These are phyloP conservation scores for Ophiosphaerella herpotricha DNA, from an alignment of 2,329 filamentous ascomycete species.

Conservation along the genomic window DNA sequence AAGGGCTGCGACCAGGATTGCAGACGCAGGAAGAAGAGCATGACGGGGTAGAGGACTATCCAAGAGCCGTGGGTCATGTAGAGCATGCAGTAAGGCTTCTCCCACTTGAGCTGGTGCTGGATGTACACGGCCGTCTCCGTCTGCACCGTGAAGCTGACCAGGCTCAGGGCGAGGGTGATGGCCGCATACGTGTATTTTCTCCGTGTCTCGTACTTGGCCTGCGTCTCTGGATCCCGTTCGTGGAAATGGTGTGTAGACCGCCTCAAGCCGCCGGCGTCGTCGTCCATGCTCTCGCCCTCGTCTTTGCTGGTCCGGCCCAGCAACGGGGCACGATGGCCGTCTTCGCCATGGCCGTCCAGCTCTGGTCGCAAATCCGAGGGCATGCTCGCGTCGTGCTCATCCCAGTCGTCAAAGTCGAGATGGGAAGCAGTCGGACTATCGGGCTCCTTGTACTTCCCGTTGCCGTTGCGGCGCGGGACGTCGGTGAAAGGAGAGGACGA, in stretches of 20 bases:
- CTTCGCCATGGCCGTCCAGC: conserved; percentile 41
- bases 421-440: conserved; percentile 30
- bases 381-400: conserved; percentile 52
- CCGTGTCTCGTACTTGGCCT: conserved; percentile 68
- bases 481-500: conserved; percentile 30
- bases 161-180: conserved; percentile 79
- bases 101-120: conserved; percentile 88
- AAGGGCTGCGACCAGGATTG: conserved; percentile 80
- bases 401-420: conserved; percentile 52
- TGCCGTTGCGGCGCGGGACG: conserved; percentile 12
- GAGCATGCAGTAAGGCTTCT: conserved; percentile 99
- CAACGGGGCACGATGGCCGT: conserved; percentile 56
- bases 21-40: conserved; percentile 78
- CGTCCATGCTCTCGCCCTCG: conserved; percentile 42
- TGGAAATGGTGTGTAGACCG: conserved; percentile 68
- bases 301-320: conserved; percentile 49
- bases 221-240: conserved; percentile 73
- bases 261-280: conserved; percentile 44
- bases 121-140: conserved; percentile 96
- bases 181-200: conserved; percentile 86
- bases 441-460: conserved; percentile 19
- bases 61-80: conserved; percentile 93
- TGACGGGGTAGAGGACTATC: conserved; percentile 84
- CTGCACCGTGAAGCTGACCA: conserved; percentile 89
- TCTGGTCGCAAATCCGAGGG: conserved; percentile 55